Percentiles rank a stretch among this genome's conserved stretches.
Conservation (phyloP, 192 early-diverging fungal species). For the Pecoramyces ruminantium region DNA sequence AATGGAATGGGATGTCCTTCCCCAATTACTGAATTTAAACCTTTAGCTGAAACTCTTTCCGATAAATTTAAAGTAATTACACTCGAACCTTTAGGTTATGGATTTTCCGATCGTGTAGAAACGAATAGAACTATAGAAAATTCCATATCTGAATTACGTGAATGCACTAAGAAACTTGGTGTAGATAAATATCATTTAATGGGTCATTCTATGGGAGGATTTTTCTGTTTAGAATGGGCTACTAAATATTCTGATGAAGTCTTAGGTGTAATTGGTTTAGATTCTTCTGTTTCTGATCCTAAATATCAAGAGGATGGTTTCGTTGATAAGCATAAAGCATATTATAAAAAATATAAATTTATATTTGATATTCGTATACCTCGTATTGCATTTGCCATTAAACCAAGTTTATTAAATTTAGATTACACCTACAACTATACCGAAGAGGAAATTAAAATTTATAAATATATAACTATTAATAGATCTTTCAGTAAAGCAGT, state of each 20-base stretch:
- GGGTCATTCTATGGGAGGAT: background rate
- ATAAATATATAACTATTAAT: too few species aligned
- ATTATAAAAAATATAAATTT: too few species aligned
- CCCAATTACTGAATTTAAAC: background rate
- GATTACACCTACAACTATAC: too few species aligned
- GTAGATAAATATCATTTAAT: background rate
- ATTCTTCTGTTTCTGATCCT: background rate
- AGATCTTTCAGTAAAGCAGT: too few species aligned
- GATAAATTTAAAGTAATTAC: background rate
- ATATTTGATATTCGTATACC: too few species aligned
- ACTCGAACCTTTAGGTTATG: background rate
- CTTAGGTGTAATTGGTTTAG: background rate
- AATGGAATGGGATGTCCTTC: background rate
- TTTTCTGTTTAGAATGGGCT: background rate
- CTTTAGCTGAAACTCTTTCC: background rate
- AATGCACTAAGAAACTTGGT: background rate
- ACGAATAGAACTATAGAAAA: background rate
- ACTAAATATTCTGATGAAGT: background rate
- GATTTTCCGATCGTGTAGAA: background rate
- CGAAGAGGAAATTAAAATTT: too few species aligned
- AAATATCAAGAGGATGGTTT: too few species aligned
- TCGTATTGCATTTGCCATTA: too few species aligned
- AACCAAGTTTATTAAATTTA: too few species aligned
- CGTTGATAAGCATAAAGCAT: too few species aligned
- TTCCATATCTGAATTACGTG: background rate